Evolutionary conservation across 495 filamentous ascomycete species (phyloP).

Genomic region (Aspergillus coremiiformis): DNA sequence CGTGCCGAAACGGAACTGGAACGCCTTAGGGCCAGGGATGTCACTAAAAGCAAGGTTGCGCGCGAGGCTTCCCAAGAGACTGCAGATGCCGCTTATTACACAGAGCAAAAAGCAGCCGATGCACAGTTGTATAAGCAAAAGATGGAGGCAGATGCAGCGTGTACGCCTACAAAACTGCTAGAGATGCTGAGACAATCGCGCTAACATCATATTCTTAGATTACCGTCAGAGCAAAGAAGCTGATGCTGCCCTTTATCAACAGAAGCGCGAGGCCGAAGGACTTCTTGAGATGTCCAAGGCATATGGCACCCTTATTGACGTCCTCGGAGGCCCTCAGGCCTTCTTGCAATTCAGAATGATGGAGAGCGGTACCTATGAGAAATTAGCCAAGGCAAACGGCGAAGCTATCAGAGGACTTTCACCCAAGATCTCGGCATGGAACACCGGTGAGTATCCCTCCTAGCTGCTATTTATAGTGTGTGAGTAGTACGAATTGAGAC

Average conservation of each 20-base stretch:
- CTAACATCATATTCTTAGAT: conserved; percentile 8
- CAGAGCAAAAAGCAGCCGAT: conserved; percentile 42
- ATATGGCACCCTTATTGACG: conserved; percentile 58
- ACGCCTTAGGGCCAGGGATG: conserved; percentile 63
- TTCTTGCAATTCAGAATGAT: conserved; percentile 66
- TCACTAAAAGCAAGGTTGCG: conserved; percentile 67
- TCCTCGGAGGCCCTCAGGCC: conserved; percentile 67
- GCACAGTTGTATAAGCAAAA: conserved; percentile 52
- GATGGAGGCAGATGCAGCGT: conserved; percentile 49
- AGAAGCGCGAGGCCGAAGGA: conserved; percentile 67
- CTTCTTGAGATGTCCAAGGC: conserved; percentile 67
- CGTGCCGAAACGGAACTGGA: conserved; percentile 73
- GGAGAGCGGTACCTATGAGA: conserved; percentile 32
- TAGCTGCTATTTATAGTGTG: neutral
- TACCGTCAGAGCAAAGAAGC: conserved; percentile 48
- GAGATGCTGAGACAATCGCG: conserved; percentile 32
- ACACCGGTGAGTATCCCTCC: conserved; percentile 46
- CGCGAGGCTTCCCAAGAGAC: conserved; percentile 66
- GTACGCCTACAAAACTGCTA: conserved; percentile 15
- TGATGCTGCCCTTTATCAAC: conserved; percentile 52
- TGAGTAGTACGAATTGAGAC: neutral
- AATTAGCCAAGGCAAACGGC: conserved; percentile 40
- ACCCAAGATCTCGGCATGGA: conserved; percentile 86
- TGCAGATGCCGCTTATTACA: conserved; percentile 54
- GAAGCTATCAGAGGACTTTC: conserved; percentile 65